A percentile compares a stretch with the other conserved stretches of the same genome.
These are phyloP conservation scores for Nemania abortiva DNA, from an alignment of 2,329 filamentous ascomycete species.

Conservation along the genomic window DNA sequence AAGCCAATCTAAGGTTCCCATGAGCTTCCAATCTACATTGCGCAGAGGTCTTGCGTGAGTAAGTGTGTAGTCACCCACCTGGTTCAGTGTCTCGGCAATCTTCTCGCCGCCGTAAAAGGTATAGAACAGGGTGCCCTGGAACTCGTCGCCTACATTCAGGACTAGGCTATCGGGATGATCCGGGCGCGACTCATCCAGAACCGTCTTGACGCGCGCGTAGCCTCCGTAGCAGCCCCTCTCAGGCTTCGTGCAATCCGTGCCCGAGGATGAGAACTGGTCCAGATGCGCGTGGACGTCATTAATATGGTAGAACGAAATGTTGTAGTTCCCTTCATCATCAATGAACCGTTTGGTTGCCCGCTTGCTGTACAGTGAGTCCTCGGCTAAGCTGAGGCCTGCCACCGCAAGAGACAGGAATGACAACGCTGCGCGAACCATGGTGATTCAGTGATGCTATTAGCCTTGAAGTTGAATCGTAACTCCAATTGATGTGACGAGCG, in stretches of 20 bases:
- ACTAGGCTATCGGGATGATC: slow-evolving; percentile 71
- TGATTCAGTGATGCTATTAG: slow-evolving; percentile 10
- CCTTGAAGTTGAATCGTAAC: background rate
- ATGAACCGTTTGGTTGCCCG: slow-evolving; percentile 63
- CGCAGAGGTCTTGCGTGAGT: background rate
- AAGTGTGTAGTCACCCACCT: slow-evolving; percentile 14
- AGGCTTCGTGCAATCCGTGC: slow-evolving; percentile 70
- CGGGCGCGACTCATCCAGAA: slow-evolving; percentile 67
- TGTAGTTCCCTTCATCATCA: slow-evolving; percentile 63
- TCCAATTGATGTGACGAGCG: background rate
- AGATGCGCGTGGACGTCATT: slow-evolving; percentile 77
- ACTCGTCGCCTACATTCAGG: slow-evolving; percentile 76
- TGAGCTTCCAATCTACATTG: slow-evolving; percentile 5
- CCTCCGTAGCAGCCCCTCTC: slow-evolving; percentile 72
- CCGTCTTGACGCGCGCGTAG: slow-evolving; percentile 72
- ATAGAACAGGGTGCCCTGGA: slow-evolving; percentile 77
- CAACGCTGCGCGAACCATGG: slow-evolving; percentile 39
- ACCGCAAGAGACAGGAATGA: slow-evolving; percentile 36
- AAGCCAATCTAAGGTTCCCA: slow-evolving; percentile 63
- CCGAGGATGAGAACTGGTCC: slow-evolving; percentile 71
- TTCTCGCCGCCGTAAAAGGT: slow-evolving; percentile 75
- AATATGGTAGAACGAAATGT: slow-evolving; percentile 75
- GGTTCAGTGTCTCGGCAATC: slow-evolving; percentile 74
- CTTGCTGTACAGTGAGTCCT: slow-evolving; percentile 64
- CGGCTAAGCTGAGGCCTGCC: slow-evolving; percentile 46